A percentile compares a stretch with the other conserved stretches of the same genome.
Evolutionary conservation across 2,329 filamentous ascomycete genomes (phyloP).

Genomic region (Helicocarpus griseus): DNA sequence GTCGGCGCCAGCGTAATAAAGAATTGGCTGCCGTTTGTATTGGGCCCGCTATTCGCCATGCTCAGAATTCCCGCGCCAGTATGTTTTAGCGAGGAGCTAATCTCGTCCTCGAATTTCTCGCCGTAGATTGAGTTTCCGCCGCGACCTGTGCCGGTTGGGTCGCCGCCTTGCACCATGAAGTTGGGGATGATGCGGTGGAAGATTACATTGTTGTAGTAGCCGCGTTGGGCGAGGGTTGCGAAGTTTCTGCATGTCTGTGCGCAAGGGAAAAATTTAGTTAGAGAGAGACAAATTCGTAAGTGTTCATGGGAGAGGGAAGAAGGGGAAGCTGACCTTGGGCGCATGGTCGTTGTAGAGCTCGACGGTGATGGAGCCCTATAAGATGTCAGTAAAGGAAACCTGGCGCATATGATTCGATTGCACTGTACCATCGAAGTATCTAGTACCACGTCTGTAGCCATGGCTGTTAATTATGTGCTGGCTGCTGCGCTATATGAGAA

Average conservation of each 20-base stretch:
- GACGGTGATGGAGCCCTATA: constrained; percentile 67
- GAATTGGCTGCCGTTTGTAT: constrained; percentile 93
- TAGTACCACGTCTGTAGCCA: constrained; percentile 70
- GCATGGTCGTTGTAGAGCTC: constrained; percentile 89
- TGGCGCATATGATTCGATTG: not conserved
- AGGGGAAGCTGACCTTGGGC: constrained; percentile 46
- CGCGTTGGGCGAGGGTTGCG: constrained; percentile 62
- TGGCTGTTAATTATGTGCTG: constrained; percentile 25
- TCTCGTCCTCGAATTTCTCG: constrained; percentile 90
- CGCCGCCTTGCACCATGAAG: constrained; percentile 95
- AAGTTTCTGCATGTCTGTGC: constrained; percentile 75
- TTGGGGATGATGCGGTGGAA: constrained; percentile 93
- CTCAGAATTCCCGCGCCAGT: constrained; percentile 86
- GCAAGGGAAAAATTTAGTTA: constrained; percentile 6
- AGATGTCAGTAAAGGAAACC: not conserved
- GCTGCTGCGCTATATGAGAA: too few species aligned
- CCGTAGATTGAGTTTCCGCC: constrained; percentile 87
- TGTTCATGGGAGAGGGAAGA: not conserved
- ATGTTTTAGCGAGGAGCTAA: constrained; percentile 67
- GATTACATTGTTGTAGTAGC: constrained; percentile 77
- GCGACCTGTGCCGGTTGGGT: constrained; percentile 86
- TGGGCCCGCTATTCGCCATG: constrained; percentile 90
- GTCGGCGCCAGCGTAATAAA: constrained; percentile 91
- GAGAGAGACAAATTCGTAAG: not conserved
- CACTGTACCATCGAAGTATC: constrained; percentile 70